These are phyloP conservation scores for Silene conica DNA, from an alignment of 148 eudicot genomes.

Conservation along the genomic window DNA sequence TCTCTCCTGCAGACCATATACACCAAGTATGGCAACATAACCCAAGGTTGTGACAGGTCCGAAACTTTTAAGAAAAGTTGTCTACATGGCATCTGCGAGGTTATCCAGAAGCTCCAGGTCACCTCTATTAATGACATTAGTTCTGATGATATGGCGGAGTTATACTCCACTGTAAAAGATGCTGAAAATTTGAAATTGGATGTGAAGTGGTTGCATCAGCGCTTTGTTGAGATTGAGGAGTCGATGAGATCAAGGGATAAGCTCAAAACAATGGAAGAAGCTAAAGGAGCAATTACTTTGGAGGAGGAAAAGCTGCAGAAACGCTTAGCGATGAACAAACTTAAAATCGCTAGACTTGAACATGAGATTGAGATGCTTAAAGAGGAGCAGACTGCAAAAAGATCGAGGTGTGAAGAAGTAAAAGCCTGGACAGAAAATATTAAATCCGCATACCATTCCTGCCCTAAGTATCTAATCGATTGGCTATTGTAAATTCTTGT, in stretches of 20 bases:
- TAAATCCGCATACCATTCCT: not conserved
- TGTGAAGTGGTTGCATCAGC: slow-evolving; percentile 12
- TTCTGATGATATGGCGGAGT: not conserved
- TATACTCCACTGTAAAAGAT: not conserved
- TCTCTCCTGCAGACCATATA: slow-evolving; percentile 3
- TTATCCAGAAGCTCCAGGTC: slow-evolving; percentile 5
- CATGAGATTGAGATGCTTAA: not conserved
- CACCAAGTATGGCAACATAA: slow-evolving; percentile 2
- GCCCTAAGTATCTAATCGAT: not conserved
- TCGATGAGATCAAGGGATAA: slow-evolving; percentile 3
- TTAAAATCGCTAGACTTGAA: not conserved
- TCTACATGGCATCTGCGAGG: not conserved
- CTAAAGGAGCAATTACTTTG: not conserved
- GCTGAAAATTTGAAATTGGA: not conserved
- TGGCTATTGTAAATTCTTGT: not conserved
- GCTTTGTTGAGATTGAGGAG: not conserved
- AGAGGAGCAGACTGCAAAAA: not conserved
- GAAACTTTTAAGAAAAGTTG: not conserved
- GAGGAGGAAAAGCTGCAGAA: not conserved
- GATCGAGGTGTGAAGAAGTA: not conserved
- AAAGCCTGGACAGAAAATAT: not conserved
- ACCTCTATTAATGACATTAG: not conserved
- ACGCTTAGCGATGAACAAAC: slow-evolving; percentile 1
- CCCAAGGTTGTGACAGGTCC: not conserved
- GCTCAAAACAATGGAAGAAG: not conserved